Evolutionary conservation across 192 early-diverging fungal species (phyloP).

Genomic region (Podila epicladia): DNA sequence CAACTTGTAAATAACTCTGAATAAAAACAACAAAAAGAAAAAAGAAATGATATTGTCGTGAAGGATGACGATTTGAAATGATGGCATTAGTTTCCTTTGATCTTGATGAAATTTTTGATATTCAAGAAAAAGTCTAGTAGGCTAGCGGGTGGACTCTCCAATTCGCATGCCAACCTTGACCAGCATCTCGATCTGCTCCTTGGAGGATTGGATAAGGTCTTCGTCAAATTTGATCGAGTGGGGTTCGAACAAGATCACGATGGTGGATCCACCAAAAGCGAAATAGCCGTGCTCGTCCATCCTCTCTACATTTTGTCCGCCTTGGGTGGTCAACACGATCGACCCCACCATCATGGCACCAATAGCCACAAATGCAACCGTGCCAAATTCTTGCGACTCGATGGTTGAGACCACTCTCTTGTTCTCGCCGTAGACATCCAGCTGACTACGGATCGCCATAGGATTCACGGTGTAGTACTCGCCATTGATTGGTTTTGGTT

Average conservation of each 20-base stretch:
- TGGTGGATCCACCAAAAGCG: conserved; percentile 83
- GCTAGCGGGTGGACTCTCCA: neutral
- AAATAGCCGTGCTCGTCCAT: conserved; percentile 87
- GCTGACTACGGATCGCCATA: conserved; percentile 73
- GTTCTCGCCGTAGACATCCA: conserved; percentile 88
- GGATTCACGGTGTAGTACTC: conserved; percentile 87
- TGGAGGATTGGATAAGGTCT: conserved; percentile 73
- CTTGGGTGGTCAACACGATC: conserved; percentile 67
- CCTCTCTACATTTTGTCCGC: conserved; percentile 55
- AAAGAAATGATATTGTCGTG: too few species aligned
- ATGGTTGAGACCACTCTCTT: conserved; percentile 72
- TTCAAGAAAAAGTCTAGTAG: too few species aligned
- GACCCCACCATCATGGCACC: conserved; percentile 92
- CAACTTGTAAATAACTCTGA: too few species aligned
- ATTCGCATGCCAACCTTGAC: conserved; percentile 54
- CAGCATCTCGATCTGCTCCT: conserved; percentile 74
- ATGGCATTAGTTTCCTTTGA: too few species aligned
- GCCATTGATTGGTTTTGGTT: conserved; percentile 64
- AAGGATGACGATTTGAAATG: too few species aligned
- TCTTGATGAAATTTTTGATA: too few species aligned
- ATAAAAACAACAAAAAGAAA: too few species aligned
- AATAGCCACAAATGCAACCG: conserved; percentile 73
- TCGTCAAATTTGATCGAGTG: conserved; percentile 70
- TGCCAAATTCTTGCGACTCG: conserved; percentile 71
- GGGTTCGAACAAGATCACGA: conserved; percentile 74